A percentile compares a stretch with the other conserved stretches of the same genome.
These are phyloP conservation scores for Neodidymelliopsis sp. DNA, from an alignment of 2,329 filamentous ascomycete genomes.

Conservation along the genomic window DNA sequence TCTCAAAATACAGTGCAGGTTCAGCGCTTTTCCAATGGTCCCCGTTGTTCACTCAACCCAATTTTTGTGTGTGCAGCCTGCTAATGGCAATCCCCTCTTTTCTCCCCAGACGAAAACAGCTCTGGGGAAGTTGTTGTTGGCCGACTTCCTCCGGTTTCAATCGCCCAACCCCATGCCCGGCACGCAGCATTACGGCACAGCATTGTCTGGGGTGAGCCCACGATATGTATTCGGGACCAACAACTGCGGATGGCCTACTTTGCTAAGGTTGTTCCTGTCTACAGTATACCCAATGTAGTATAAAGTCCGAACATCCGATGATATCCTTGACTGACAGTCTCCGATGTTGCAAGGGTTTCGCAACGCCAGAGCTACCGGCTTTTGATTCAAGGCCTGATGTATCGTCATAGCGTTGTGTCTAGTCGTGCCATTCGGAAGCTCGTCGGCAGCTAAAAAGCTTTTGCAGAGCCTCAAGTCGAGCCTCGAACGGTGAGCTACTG, in stretches of 20 bases:
- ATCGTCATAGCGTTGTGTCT: slow-evolving; percentile 15
- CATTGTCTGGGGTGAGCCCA: slow-evolving; percentile 2
- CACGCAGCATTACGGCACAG: slow-evolving; percentile 8
- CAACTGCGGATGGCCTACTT: slow-evolving; percentile 14
- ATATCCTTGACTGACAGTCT: slow-evolving; percentile 4
- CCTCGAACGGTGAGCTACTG: slow-evolving; percentile 8
- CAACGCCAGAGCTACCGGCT: slow-evolving; percentile 13
- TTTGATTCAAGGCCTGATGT: slow-evolving; percentile 15
- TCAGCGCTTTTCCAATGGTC: too few species aligned
- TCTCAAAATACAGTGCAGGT: too few species aligned
- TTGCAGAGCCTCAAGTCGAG: slow-evolving; percentile 8
- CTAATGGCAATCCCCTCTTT: slow-evolving; percentile 1
- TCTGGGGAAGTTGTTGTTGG: slow-evolving; percentile 10
- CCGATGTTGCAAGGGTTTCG: slow-evolving; percentile 16
- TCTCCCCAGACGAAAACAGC: slow-evolving; percentile 4
- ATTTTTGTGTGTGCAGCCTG: too few species aligned
- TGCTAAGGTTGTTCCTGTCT: slow-evolving; percentile 10
- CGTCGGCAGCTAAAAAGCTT: slow-evolving; percentile 20
- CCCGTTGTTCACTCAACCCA: too few species aligned
- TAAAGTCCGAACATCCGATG: slow-evolving; percentile 12
- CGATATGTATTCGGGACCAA: slow-evolving; percentile 8
- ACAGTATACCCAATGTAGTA: slow-evolving; percentile 14
- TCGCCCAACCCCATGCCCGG: background rate
- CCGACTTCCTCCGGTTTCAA: slow-evolving; percentile 14
- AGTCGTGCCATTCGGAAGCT: slow-evolving; percentile 7